Evolutionary conservation across 2,329 filamentous ascomycete species (phyloP).

Genomic region (Alternaria ventricosa): DNA sequence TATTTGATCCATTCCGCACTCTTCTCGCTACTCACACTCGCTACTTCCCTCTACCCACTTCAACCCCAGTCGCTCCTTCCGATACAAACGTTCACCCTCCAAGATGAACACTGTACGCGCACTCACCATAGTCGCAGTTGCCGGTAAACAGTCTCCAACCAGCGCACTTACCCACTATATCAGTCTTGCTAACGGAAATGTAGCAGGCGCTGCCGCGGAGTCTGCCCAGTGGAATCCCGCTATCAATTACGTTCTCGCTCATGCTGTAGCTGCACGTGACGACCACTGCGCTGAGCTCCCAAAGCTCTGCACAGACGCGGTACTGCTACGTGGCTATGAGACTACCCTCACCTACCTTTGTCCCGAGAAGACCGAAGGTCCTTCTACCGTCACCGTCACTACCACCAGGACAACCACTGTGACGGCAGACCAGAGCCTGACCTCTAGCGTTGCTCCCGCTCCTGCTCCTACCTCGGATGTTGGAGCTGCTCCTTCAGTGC

Average conservation of each 20-base stretch:
- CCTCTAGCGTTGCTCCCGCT: background rate
- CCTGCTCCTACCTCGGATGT: background rate
- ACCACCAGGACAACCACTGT: constrained; percentile 22
- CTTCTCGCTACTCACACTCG: background rate
- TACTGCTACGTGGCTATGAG: constrained; percentile 18
- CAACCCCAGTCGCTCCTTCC: background rate
- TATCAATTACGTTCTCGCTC: constrained; percentile 1
- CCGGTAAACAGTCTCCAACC: constrained; percentile 11
- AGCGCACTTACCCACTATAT: background rate
- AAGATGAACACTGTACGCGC: constrained; percentile 17
- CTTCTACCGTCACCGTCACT: constrained; percentile 24
- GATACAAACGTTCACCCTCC: background rate
- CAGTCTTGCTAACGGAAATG: background rate
- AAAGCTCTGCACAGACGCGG: constrained; percentile 30
- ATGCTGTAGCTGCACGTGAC: constrained; percentile 12
- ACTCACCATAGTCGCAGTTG: constrained; percentile 14
- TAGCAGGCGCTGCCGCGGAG: constrained; percentile 18
- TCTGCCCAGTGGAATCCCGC: constrained; percentile 8
- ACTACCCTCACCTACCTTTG: constrained; percentile 34
- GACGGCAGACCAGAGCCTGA: background rate
- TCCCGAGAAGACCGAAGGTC: constrained; percentile 12
- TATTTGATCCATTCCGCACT: background rate
- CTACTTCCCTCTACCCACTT: background rate
- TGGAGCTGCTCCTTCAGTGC: background rate
- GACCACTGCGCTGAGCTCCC: constrained; percentile 20